Percentiles rank a stretch among this genome's conserved stretches.
Evolutionary conservation across 2,329 filamentous ascomycete genomes (phyloP).

Genomic region (Paraconiothyrium brasiliense): DNA sequence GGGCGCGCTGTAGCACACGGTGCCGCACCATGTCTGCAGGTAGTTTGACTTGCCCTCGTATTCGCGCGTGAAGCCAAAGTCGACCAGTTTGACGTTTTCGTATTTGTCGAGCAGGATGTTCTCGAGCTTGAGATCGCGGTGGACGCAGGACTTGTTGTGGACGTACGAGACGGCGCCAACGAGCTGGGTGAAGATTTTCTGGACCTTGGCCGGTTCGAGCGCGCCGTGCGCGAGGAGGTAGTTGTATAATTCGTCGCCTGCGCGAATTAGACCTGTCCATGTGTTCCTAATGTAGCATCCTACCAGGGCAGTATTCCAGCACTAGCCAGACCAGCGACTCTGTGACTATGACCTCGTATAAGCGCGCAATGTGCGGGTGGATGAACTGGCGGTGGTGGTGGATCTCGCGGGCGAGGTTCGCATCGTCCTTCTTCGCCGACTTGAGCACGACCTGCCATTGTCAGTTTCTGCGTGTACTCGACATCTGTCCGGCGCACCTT

Average conservation of each 20-base stretch:
- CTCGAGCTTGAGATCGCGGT: conserved; percentile 95
- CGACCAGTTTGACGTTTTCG: conserved; percentile 96
- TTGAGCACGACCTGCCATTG: conserved; percentile 89
- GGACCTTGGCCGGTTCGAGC: conserved; percentile 84
- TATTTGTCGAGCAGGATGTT: conserved; percentile 96
- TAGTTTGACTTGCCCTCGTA: conserved; percentile 96
- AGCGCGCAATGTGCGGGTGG: conserved; percentile 93
- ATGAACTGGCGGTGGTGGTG: conserved; percentile 98
- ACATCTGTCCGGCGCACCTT: conserved; percentile 68
- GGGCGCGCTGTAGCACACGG: conserved; percentile 95
- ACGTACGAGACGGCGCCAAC: conserved; percentile 96
- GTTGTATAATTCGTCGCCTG: conserved; percentile 96
- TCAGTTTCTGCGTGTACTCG: conserved; percentile 20
- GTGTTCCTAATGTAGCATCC: conserved; percentile 1
- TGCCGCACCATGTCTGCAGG: conserved; percentile 96
- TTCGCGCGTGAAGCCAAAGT: conserved; percentile 97
- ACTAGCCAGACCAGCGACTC: conserved; percentile 96
- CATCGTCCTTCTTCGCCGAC: conserved; percentile 93
- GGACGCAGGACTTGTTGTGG: conserved; percentile 92
- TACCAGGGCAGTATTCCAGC: conserved; percentile 94
- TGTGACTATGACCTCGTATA: conserved; percentile 98
- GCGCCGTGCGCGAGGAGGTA: conserved; percentile 89
- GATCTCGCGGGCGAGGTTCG: conserved; percentile 95
- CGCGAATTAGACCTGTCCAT: conserved; percentile 17
- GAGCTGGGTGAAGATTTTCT: conserved; percentile 94